These are phyloP conservation scores for Candida wancherniae DNA, from an alignment of 805 yeast species.

Conservation along the genomic window DNA sequence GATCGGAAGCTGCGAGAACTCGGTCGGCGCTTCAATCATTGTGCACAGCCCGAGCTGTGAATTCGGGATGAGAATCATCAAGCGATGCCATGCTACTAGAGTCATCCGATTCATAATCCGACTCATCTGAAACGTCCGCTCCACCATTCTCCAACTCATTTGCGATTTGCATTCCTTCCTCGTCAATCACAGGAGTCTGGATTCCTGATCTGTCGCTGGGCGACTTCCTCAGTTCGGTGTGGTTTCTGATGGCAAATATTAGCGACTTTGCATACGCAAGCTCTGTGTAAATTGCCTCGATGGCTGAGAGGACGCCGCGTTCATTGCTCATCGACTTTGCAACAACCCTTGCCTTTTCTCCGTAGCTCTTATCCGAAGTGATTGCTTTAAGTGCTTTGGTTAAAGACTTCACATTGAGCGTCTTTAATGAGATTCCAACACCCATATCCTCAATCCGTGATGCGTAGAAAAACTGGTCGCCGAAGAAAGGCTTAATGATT, in stretches of 20 bases:
- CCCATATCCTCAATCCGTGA: constrained; percentile 84
- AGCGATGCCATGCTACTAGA: no score
- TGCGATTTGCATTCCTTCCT: constrained; percentile 11
- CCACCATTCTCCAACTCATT: constrained; percentile 11
- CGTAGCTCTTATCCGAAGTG: constrained; percentile 60
- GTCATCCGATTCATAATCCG: no score
- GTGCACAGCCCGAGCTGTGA: no score
- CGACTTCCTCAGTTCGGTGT: constrained; percentile 22
- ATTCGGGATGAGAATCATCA: no score
- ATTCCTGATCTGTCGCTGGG: constrained; percentile 22
- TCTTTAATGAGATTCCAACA: constrained; percentile 67
- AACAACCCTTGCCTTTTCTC: constrained; percentile 58
- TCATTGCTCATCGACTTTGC: constrained; percentile 67
- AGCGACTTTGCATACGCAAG: constrained; percentile 69
- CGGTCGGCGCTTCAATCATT: no score
- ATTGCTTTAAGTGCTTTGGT: constrained; percentile 66
- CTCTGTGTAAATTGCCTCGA: constrained; percentile 72
- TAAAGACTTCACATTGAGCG: constrained; percentile 59
- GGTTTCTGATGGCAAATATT: constrained; percentile 42
- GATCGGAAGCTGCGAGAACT: no score
- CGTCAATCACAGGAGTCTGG: constrained; percentile 25
- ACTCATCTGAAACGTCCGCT: no score
- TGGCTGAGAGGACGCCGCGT: constrained; percentile 74
- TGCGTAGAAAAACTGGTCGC: constrained; percentile 93
- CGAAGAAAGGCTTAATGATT: constrained; percentile 89